A percentile compares a stretch with the other conserved stretches of the same genome.
These are phyloP conservation scores for Sphagnum magellanicum DNA, from an alignment of 228 moss, liverwort and hornwort species.

Conservation along the genomic window DNA sequence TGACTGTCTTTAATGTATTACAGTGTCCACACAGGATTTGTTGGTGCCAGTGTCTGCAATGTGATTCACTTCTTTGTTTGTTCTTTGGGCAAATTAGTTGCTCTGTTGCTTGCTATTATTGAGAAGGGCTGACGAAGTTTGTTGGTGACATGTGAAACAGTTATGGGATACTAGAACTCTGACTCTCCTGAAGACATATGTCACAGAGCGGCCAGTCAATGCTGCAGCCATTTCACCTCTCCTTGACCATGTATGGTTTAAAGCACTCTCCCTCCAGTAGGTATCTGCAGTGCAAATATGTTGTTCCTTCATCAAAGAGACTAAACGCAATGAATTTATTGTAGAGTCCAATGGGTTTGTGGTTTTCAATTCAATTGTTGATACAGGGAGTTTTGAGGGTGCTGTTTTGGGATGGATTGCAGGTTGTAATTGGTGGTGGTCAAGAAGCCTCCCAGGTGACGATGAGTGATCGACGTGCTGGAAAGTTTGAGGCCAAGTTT, in stretches of 20 bases:
- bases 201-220: constrained; percentile 90
- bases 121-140: neutral
- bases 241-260: constrained; percentile 61
- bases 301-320: too few species aligned
- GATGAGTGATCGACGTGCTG: constrained; percentile 78
- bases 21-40: too few species aligned
- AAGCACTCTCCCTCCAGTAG: neutral
- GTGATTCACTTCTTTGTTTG: too few species aligned
- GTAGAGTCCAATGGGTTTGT: too few species aligned
- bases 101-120: neutral
- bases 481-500: constrained; percentile 97
- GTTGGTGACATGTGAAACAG: neutral
- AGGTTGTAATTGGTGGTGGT: constrained; percentile 95
- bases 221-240: constrained; percentile 93
- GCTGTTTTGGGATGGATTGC: neutral
- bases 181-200: constrained; percentile 78
- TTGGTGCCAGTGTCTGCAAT: too few species aligned
- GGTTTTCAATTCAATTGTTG: too few species aligned
- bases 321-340: too few species aligned
- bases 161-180: constrained; percentile 93
- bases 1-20: too few species aligned
- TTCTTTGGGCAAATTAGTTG: too few species aligned
- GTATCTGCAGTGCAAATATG: too few species aligned
- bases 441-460: constrained; percentile 98
- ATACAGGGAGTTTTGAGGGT: neutral